phyloP scores from a whole-genome alignment of 768 basidiomycete species.

The Leucogyrophana mollusca region DNA sequence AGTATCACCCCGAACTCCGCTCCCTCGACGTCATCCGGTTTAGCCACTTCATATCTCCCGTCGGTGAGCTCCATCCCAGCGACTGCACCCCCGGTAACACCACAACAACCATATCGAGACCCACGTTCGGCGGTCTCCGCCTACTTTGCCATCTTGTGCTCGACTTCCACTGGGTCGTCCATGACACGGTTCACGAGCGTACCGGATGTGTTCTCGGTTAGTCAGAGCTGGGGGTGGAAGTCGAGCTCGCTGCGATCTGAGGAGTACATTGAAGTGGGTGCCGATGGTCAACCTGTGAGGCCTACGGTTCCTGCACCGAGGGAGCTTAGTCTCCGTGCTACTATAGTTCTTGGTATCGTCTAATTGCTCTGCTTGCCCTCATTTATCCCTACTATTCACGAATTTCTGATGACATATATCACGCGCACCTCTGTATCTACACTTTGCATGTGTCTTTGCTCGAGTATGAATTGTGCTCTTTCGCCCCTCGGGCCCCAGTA shows the following conservation, averaged over 20 bases:
- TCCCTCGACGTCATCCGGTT: constrained; percentile 17
- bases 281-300: constrained; percentile 31
- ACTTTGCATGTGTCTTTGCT: too few species aligned
- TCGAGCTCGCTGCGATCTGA: constrained; percentile 53
- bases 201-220: constrained; percentile 81
- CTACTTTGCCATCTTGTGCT: constrained; percentile 83
- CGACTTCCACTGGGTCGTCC: constrained; percentile 76
- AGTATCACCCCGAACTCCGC: constrained; percentile 42
- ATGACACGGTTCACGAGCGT: constrained; percentile 83
- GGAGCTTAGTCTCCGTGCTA: constrained; percentile 72
- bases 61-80: constrained; percentile 31
- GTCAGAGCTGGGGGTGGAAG: constrained; percentile 96
- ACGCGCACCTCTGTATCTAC: too few species aligned
- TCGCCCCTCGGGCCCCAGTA: too few species aligned
- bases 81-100: constrained; percentile 44
- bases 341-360: constrained; percentile 75
- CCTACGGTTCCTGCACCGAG: constrained; percentile 26
- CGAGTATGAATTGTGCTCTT: too few species aligned
- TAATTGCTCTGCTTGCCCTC: too few species aligned
- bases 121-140: constrained; percentile 68
- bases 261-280: constrained; percentile 42
- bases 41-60: constrained; percentile 21
- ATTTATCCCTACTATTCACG: too few species aligned
- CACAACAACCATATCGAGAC: constrained; percentile 74
- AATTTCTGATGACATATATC: too few species aligned